These are phyloP conservation scores for Paracoccidioides lutzii DNA, from an alignment of 2,329 filamentous ascomycete genomes.

Conservation along the genomic window DNA sequence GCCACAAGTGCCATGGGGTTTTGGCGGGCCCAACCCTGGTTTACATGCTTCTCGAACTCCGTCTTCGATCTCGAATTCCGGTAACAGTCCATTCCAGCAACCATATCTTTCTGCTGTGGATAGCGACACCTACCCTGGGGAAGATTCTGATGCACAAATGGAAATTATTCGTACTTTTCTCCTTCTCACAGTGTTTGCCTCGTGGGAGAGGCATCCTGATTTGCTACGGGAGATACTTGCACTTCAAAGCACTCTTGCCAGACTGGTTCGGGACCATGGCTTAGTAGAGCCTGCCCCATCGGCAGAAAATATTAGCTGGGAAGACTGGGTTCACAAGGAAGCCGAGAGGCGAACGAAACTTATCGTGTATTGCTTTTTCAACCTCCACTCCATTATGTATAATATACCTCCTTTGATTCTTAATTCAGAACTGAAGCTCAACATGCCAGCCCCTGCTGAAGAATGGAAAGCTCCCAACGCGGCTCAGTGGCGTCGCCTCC, in stretches of 20 bases:
- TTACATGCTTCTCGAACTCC: constrained; percentile 29
- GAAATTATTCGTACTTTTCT: constrained; percentile 39
- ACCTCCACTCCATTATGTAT: constrained; percentile 49
- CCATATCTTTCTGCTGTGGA: constrained; percentile 23
- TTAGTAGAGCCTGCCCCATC: constrained; percentile 24
- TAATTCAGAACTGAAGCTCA: constrained; percentile 42
- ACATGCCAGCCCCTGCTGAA: constrained; percentile 41
- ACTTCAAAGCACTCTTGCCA: constrained; percentile 44
- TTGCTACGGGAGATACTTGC: constrained; percentile 45
- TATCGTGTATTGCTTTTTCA: constrained; percentile 46
- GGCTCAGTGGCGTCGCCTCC: constrained; percentile 36
- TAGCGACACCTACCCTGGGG: constrained; percentile 22
- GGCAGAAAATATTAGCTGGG: constrained; percentile 37
- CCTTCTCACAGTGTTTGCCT: constrained; percentile 46
- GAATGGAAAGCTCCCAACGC: constrained; percentile 44
- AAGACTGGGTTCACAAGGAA: constrained; percentile 42
- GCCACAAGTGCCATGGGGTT: constrained; percentile 30
- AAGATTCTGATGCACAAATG: constrained; percentile 36
- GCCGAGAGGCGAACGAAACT: constrained; percentile 43
- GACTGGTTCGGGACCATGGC: constrained; percentile 43
- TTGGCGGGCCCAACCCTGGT: constrained; percentile 23
- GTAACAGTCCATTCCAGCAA: constrained; percentile 33
- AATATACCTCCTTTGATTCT: constrained; percentile 47
- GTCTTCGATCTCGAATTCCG: constrained; percentile 30
- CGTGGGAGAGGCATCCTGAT: constrained; percentile 46